phyloP scores from a whole-genome alignment of 768 basidiomycete species.

The Kwoniella botswanensis region DNA sequence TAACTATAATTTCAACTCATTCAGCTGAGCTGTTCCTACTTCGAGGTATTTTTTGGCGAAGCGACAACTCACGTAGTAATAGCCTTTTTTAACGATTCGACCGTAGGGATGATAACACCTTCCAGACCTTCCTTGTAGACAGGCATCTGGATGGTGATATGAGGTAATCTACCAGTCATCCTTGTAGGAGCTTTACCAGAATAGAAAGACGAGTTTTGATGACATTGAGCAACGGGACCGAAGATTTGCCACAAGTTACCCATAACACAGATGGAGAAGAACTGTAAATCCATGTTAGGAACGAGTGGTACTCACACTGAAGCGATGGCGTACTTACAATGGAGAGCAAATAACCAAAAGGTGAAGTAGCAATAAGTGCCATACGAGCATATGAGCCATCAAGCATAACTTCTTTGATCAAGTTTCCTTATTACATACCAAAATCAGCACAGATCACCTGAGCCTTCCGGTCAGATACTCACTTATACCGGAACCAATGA shows the following conservation, averaged over 20 bases:
- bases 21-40: neutral
- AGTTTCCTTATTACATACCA: conserved; percentile 61
- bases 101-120: conserved; percentile 63
- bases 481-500: conserved; percentile 56
- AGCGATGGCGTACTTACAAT: conserved; percentile 52
- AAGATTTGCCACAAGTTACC: conserved; percentile 59
- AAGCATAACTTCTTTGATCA: conserved; percentile 72
- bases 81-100: conserved; percentile 78
- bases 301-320: neutral
- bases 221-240: conserved; percentile 56
- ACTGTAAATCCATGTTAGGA: conserved; percentile 25
- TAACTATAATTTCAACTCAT: conserved; percentile 53
- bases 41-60: neutral
- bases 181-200: conserved; percentile 51
- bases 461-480: conserved; percentile 41
- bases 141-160: conserved; percentile 70
- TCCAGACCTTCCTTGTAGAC: conserved; percentile 74
- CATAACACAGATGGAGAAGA: conserved; percentile 48
- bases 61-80: conserved; percentile 69
- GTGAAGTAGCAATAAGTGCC: conserved; percentile 69
- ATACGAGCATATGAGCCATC: conserved; percentile 72
- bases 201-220: conserved; percentile 55
- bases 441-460: neutral
- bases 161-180: conserved; percentile 45
- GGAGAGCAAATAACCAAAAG: conserved; percentile 63